Conservation (phyloP, 2,329 filamentous ascomycete species). For the Truncatella angustata region DNA sequence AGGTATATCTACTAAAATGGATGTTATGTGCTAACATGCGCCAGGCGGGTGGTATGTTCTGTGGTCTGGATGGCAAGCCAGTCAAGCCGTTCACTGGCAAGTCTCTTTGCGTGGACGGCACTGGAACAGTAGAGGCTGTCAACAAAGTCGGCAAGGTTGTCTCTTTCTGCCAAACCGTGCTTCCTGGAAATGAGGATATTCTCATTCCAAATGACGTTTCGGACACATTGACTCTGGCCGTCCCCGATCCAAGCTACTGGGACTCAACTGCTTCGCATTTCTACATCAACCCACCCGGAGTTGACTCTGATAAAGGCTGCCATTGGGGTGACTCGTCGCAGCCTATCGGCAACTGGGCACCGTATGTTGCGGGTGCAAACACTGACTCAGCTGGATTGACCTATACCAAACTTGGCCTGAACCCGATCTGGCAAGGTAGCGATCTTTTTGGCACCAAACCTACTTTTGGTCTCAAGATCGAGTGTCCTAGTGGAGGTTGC, state of each 20-base stretch:
- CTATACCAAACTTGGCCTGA: slow-evolving; percentile 74
- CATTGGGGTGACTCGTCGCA: slow-evolving; percentile 66
- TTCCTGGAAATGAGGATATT: slow-evolving; percentile 80
- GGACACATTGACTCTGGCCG: slow-evolving; percentile 59
- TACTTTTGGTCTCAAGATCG: slow-evolving; percentile 66
- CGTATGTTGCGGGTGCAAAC: slow-evolving; percentile 76
- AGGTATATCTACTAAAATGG: neutral
- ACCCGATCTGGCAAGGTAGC: slow-evolving; percentile 67
- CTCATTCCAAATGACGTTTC: slow-evolving; percentile 72
- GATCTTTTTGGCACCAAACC: slow-evolving; percentile 56
- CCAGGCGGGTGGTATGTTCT: slow-evolving; percentile 73
- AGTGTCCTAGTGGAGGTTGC: slow-evolving; percentile 65
- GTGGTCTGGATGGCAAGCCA: slow-evolving; percentile 63
- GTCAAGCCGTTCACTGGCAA: slow-evolving; percentile 67
- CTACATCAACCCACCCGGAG: slow-evolving; percentile 76
- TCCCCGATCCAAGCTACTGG: slow-evolving; percentile 71
- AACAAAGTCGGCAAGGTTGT: slow-evolving; percentile 64
- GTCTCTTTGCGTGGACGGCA: slow-evolving; percentile 69
- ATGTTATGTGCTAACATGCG: slow-evolving; percentile 13
- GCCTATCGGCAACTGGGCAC: slow-evolving; percentile 69
- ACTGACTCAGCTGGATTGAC: slow-evolving; percentile 63
- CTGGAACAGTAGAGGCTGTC: slow-evolving; percentile 61
- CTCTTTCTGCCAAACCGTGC: slow-evolving; percentile 76
- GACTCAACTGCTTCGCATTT: slow-evolving; percentile 70
- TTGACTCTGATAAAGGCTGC: slow-evolving; percentile 58